Conservation (phyloP, 495 filamentous ascomycete genomes). For the Penicillium manginii region DNA sequence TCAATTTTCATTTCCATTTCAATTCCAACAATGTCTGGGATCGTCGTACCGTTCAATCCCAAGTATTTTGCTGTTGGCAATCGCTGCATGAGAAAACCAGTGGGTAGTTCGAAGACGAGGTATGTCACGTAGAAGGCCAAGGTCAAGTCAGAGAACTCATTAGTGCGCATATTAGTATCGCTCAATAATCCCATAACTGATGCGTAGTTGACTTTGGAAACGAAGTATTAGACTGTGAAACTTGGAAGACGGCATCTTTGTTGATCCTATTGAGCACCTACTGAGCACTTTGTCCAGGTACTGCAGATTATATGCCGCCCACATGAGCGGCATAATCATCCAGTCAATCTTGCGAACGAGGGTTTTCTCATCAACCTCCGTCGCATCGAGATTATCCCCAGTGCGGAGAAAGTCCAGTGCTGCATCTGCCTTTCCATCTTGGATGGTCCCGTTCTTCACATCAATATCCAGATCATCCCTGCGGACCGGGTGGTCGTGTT, state of each 20-base stretch:
- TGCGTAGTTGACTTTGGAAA: constrained; percentile 48
- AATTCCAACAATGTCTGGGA: neutral
- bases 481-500: constrained; percentile 8
- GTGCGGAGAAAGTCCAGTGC: constrained; percentile 31
- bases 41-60: constrained; percentile 45
- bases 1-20: neutral
- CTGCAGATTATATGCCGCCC: constrained; percentile 62
- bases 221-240: neutral
- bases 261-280: constrained; percentile 12
- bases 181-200: constrained; percentile 61
- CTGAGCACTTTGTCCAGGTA: constrained; percentile 68
- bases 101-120: constrained; percentile 37
- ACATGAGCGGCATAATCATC: constrained; percentile 47
- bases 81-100: constrained; percentile 48
- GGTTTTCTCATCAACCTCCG: constrained; percentile 35
- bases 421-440: constrained; percentile 29
- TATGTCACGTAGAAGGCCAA: constrained; percentile 60
- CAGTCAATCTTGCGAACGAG: constrained; percentile 46
- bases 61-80: constrained; percentile 53
- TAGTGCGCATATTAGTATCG: constrained; percentile 53
- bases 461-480: constrained; percentile 17
- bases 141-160: constrained; percentile 58
- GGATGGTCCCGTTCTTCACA: constrained; percentile 18
- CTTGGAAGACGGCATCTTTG: neutral
- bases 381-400: constrained; percentile 16